These are phyloP conservation scores for Salicornia ramosissima DNA, from an alignment of 148 eudicot species.

Conservation along the genomic window DNA sequence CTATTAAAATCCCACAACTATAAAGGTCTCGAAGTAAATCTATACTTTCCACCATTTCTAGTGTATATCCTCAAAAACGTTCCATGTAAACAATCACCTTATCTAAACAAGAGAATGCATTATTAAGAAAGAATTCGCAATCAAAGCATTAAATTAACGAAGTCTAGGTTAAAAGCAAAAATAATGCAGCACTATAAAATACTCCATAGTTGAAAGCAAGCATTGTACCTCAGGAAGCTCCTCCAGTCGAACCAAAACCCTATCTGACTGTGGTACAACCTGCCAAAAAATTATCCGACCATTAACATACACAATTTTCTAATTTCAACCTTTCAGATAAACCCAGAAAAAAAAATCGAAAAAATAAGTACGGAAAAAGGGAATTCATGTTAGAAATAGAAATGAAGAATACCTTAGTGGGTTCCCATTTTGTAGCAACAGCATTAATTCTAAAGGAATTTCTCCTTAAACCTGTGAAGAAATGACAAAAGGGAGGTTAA, in stretches of 20 bases:
- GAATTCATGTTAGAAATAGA: background rate
- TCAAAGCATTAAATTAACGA: background rate
- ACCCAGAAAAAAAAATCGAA: background rate
- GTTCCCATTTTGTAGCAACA: slow-evolving; percentile 53
- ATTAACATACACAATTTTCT: background rate
- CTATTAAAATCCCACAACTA: too few relatives aligned
- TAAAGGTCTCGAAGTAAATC: too few relatives aligned
- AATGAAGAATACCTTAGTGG: slow-evolving; percentile 52
- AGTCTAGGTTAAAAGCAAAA: background rate
- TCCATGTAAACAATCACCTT: too few relatives aligned
- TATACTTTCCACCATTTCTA: too few relatives aligned
- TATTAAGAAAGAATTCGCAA: too few relatives aligned
- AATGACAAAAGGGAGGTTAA: slow-evolving; percentile 5
- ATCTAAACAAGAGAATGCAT: too few relatives aligned
- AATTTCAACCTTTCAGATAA: background rate
- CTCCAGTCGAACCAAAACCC: slow-evolving; percentile 82
- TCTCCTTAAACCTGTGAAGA: slow-evolving; percentile 38
- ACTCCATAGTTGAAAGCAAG: background rate
- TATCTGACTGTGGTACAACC: slow-evolving; percentile 90
- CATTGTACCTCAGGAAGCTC: slow-evolving; percentile 63
- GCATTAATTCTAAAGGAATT: slow-evolving; percentile 53
- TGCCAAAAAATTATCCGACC: slow-evolving; percentile 17
- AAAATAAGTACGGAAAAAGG: background rate
- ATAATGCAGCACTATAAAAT: background rate
- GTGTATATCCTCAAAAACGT: too few relatives aligned